These are phyloP conservation scores for Gremmenia infestans DNA, from an alignment of 2,329 filamentous ascomycete genomes.

Conservation along the genomic window DNA sequence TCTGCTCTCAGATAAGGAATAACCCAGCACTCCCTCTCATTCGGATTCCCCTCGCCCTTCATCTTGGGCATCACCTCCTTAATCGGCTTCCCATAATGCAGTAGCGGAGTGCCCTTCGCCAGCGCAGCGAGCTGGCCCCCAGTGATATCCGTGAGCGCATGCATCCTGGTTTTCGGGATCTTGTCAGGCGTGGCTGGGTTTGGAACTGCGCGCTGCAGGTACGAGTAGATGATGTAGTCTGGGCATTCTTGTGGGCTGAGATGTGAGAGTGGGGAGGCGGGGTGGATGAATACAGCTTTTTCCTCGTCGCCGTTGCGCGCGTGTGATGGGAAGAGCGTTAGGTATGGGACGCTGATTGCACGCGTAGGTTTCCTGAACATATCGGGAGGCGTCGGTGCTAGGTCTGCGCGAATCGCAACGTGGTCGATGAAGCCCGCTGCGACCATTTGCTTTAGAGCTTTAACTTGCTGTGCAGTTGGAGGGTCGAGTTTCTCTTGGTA, in stretches of 20 bases:
- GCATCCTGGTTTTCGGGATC: constrained; percentile 78
- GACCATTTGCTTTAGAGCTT: constrained; percentile 83
- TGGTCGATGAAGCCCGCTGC: constrained; percentile 93
- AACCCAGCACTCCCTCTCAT: constrained; percentile 72
- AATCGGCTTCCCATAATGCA: constrained; percentile 85
- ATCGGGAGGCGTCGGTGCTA: constrained; percentile 69
- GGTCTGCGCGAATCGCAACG: constrained; percentile 84
- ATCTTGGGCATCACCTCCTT: constrained; percentile 63
- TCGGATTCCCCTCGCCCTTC: constrained; percentile 40
- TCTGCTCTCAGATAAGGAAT: constrained; percentile 72
- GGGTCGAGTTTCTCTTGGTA: constrained; percentile 53
- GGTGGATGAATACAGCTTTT: constrained; percentile 79
- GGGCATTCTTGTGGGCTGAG: constrained; percentile 69
- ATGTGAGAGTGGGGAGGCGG: constrained; percentile 73
- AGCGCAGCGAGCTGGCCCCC: constrained; percentile 71
- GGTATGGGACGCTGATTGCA: constrained; percentile 89
- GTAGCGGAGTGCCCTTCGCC: constrained; percentile 77
- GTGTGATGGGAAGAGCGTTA: constrained; percentile 72
- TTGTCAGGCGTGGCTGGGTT: constrained; percentile 42
- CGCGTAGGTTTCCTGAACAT: constrained; percentile 65
- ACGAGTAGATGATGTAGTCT: constrained; percentile 80
- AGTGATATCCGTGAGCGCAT: constrained; percentile 75
- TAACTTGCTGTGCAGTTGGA: constrained; percentile 63
- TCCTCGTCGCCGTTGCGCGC: constrained; percentile 44
- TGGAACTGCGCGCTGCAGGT: constrained; percentile 66